Evolutionary conservation across 768 basidiomycete genomes (phyloP).

Genomic region (Fomitopsis pulvina): DNA sequence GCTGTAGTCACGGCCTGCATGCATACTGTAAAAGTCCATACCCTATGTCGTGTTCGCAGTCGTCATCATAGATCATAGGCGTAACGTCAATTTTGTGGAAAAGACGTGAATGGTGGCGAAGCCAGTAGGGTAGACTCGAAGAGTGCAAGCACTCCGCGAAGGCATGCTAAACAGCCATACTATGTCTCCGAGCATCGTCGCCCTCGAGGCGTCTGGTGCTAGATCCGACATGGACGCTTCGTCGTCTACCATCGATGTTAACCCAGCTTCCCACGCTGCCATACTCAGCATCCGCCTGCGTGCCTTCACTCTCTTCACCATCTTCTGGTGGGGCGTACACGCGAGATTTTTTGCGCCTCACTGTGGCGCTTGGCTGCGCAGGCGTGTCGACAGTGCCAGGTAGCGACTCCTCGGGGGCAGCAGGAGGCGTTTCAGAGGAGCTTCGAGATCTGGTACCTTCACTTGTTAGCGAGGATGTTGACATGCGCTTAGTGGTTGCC

Average conservation of each 20-base stretch:
- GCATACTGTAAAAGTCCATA: constrained; percentile 2
- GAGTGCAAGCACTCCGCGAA: neutral
- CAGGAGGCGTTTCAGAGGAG: neutral
- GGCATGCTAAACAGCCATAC: constrained; percentile 47
- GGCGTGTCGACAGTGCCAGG: constrained; percentile 1
- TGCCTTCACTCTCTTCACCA: constrained; percentile 57
- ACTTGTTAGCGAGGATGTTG: constrained; percentile 12
- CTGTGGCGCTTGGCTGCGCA: constrained; percentile 12
- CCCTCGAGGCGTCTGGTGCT: constrained; percentile 29
- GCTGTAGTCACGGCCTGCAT: neutral
- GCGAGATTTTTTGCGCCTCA: constrained; percentile 50
- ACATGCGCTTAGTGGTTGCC: constrained; percentile 22
- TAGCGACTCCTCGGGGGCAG: neutral
- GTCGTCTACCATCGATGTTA: constrained; percentile 51
- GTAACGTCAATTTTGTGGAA: neutral
- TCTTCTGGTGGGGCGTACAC: constrained; percentile 43
- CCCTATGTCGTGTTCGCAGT: neutral
- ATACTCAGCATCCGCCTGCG: constrained; percentile 67
- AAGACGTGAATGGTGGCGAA: neutral
- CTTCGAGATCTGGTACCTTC: neutral
- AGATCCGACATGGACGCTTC: constrained; percentile 24
- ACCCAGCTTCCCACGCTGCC: constrained; percentile 36
- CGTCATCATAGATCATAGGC: neutral
- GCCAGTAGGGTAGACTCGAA: neutral
- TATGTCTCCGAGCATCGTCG: constrained; percentile 57